phyloP scores from a whole-genome alignment of 495 filamentous ascomycete species.

The Neurospora sp. region DNA sequence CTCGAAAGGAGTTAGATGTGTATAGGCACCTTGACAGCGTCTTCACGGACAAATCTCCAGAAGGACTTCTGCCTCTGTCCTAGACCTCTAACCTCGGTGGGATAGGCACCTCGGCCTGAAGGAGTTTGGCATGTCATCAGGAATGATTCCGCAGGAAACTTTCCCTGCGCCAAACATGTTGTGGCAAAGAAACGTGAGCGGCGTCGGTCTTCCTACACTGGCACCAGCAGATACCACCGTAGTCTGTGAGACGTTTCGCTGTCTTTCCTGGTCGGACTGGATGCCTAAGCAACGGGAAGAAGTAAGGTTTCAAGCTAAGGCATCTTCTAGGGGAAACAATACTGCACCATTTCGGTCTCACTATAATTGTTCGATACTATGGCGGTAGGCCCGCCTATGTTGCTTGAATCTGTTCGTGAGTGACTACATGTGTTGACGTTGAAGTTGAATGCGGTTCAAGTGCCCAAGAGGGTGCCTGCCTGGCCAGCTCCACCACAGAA shows the following conservation, averaged over 20 bases:
- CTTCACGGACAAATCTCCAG: not conserved
- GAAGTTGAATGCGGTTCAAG: not conserved
- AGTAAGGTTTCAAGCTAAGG: not conserved
- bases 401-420: not conserved
- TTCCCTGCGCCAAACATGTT: not conserved
- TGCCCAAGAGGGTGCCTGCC: not conserved
- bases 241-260: not conserved
- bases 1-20: not conserved
- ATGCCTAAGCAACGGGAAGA: not conserved
- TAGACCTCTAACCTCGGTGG: not conserved
- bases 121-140: not conserved
- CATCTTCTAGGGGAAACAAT: not conserved
- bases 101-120: not conserved
- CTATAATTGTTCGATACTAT: not conserved
- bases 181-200: not conserved
- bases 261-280: not conserved
- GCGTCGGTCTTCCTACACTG: not conserved
- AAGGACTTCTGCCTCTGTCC: not conserved
- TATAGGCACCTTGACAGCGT: not conserved
- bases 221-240: not conserved
- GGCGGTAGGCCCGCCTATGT: not conserved
- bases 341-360: not conserved
- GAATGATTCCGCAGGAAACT: not conserved
- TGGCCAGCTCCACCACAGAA: not conserved
- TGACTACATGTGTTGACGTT: not conserved